Conservation (phyloP, 2,329 filamentous ascomycete genomes). For the Plenodomus lindquistii region DNA sequence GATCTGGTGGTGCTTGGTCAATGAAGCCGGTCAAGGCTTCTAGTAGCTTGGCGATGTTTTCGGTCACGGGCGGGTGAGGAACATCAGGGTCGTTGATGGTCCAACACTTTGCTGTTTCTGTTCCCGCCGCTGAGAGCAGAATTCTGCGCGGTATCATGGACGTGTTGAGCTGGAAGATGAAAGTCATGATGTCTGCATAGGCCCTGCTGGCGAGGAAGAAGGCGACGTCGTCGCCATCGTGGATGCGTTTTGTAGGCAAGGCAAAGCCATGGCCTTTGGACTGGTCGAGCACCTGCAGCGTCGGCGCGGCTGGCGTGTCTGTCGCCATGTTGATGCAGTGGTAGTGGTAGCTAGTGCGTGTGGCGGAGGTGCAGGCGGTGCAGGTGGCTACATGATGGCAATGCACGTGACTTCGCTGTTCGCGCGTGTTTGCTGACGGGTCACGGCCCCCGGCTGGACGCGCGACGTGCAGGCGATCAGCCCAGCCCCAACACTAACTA, state of each 20-base stretch:
- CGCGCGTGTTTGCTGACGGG: background rate
- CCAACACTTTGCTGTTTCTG: slow-evolving; percentile 57
- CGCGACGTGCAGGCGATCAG: background rate
- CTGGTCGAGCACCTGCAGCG: slow-evolving; percentile 28
- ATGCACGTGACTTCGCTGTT: slow-evolving; percentile 29
- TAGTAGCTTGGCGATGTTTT: slow-evolving; percentile 68
- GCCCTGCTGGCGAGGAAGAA: slow-evolving; percentile 80
- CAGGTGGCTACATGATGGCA: slow-evolving; percentile 5
- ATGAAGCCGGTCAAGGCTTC: slow-evolving; percentile 67
- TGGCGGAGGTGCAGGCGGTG: too few species aligned
- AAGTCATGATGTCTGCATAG: slow-evolving; percentile 84
- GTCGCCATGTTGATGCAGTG: slow-evolving; percentile 28
- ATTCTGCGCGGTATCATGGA: slow-evolving; percentile 74
- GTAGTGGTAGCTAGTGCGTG: slow-evolving; percentile 3
- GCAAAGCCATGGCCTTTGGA: slow-evolving; percentile 55
- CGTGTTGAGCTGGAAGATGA: slow-evolving; percentile 87
- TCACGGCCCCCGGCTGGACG: background rate
- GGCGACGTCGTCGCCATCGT: slow-evolving; percentile 79
- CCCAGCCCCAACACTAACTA: background rate
- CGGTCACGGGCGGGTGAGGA: slow-evolving; percentile 61
- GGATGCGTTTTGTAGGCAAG: slow-evolving; percentile 76
- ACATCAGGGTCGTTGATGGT: slow-evolving; percentile 49
- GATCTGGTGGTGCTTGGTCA: slow-evolving; percentile 78
- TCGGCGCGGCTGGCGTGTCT: slow-evolving; percentile 15
- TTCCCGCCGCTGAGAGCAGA: slow-evolving; percentile 39